Base-by-base conservation (phyloP, 305 asterid genomes). In the Solanum aculeatissimum region DNA sequence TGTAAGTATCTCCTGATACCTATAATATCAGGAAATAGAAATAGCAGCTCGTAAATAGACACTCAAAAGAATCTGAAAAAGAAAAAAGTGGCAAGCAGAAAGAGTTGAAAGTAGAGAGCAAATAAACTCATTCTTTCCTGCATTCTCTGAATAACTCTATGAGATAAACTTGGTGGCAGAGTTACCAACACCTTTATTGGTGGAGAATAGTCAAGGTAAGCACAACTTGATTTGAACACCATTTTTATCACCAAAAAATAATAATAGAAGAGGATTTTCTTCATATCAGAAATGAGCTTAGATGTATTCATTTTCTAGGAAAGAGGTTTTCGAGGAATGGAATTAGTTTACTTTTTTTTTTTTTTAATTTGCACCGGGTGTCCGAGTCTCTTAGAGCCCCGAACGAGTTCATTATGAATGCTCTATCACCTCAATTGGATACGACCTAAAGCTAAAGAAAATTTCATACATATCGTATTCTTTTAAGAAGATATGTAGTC, bases 1-100 rank as follows among this genome's bases (percentile, higher is more conserved):
- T 0, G 98, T 96, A 85, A 95, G 94, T 85, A 96, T 96, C 93
- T 96, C 99, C 88, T 95, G 98, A 87, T 96, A 96, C 92, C 98
- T 95, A 91, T 72, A 80, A 82, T 68, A 72, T 69, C 83, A 86
- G n/a, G 86, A 75, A 80, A 74, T 35, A 70, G 3, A 47, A 65
- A 66, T 51, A 35, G 77, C 38, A 35, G 49, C 80, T 51, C 2
- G 9, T 77, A 49, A 77, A 16, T 77, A 77, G 45, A 51, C 29
- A 10, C 29, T 19, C 25, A 35, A 9, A 68, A 35, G 25, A 68
- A 35, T 68, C n/a, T 38, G 51, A 69, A 27, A 19, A 49, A 27
- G 27, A 29, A 29, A 77, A 51, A 51, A 51, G 19, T 6, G 25
- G 13, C 45, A 51, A 77, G 19, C 15, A 75, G 63, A 77, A 77